Base-by-base conservation (phyloP, 345 rosid genomes). In the Citropsis articulata region DNA sequence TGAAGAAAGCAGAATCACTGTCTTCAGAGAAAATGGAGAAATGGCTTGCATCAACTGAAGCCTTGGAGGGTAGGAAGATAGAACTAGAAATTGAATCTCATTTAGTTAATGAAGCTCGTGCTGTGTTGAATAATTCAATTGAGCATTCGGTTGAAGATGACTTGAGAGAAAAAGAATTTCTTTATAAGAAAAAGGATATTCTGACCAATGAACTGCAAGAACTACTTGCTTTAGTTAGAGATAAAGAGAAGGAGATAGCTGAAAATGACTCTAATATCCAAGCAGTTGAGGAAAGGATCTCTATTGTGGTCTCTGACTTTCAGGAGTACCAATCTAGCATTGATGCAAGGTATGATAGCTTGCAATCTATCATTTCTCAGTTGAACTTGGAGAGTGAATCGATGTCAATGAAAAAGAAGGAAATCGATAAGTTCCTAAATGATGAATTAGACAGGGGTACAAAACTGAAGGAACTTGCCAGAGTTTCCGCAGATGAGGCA, bases 231-330 rank as follows among this genome's bases (percentile, higher is more conserved):
- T 65, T 92, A 68, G 94, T 92, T 61, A 89, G 81, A 84, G 86
- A 85, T 66, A 94, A 91, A 82, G 93, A 92, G 79, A 85, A 81
- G 72, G 92, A 89, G 90, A 89, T 92, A 53, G 86, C 87, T 0
- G 90, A 89, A 77, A 91, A 92, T 71, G 87, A 91, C 70, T 69
- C 82, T 55, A 87, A 87, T 57, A 87, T 92, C 71, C 80, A 81
- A 86, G 84, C 67, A 22, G 88, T 92, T 53, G 93, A 91, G 68
- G 81, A 87, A 79, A 86, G 84, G 78, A 94, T 94, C 78, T 77
- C 76, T 14, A 61, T 61, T 40, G 91, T 83, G 77, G 84, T 90
- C 75, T 82, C 89, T 79, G 90, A 88, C 61, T 92, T 86, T 84
- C 83, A 87, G 80, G 94, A 88, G 62, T 74, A 83, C 78, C 92